phyloP scores from a whole-genome alignment of 1,139 yeast species.

The Yamadazyma atlantica region DNA sequence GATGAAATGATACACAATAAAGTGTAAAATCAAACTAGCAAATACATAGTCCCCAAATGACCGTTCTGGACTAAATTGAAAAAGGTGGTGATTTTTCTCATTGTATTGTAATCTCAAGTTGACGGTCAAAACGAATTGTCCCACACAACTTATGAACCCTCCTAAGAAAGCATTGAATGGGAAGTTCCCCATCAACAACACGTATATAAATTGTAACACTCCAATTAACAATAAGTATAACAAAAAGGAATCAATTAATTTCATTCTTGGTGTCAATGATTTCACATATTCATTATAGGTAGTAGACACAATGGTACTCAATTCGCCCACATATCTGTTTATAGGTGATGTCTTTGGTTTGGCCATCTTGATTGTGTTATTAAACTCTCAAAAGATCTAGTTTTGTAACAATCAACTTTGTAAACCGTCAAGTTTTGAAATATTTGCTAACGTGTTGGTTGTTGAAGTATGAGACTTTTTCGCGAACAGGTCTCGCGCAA shows the following conservation, averaged over 20 bases:
- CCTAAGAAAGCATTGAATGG: slow-evolving; percentile 97
- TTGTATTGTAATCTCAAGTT: slow-evolving; percentile 71
- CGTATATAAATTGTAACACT: slow-evolving; percentile 73
- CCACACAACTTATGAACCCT: slow-evolving; percentile 90
- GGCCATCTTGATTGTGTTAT: too few species aligned
- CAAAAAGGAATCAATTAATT: slow-evolving; percentile 76
- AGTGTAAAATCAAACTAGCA: slow-evolving; percentile 87
- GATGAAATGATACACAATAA: slow-evolving; percentile 86
- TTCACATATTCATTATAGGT: slow-evolving; percentile 48
- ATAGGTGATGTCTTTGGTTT: slow-evolving; percentile 2
- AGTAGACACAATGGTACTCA: slow-evolving; percentile 25
- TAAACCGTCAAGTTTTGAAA: too few species aligned
- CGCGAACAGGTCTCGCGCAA: too few species aligned
- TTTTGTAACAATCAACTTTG: too few species aligned
- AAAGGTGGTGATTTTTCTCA: slow-evolving; percentile 16
- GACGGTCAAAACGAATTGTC: slow-evolving; percentile 88
- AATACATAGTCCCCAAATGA: slow-evolving; percentile 87
- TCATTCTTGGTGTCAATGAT: slow-evolving; percentile 47
- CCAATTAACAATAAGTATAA: slow-evolving; percentile 75
- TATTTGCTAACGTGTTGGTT: background rate
- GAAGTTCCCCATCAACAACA: slow-evolving; percentile 76
- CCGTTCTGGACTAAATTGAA: slow-evolving; percentile 63
- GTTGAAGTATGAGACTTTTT: too few species aligned
- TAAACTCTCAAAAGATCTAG: too few species aligned
- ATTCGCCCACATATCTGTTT: slow-evolving; percentile 7